A percentile compares a stretch with the other conserved stretches of the same genome.
These are phyloP conservation scores for Crithidia sp. DNA, from an alignment of 208 protist genomes.

Conservation along the genomic window DNA sequence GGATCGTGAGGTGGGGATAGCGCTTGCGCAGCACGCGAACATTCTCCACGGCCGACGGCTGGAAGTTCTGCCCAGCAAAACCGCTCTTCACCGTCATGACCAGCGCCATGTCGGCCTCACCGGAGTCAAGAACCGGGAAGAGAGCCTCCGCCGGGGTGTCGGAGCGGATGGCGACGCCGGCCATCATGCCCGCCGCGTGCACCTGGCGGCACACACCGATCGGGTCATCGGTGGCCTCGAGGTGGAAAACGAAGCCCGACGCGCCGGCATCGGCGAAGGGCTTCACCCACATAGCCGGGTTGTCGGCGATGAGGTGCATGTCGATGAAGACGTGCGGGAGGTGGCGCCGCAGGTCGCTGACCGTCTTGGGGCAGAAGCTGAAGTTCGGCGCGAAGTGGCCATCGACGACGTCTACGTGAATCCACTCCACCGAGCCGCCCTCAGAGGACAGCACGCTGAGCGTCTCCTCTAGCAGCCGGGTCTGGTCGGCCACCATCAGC, in stretches of 20 bases:
- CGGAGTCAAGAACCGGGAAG: constrained; percentile 65
- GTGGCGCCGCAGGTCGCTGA: constrained; percentile 86
- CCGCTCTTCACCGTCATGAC: constrained; percentile 99
- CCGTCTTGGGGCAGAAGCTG: constrained; percentile 93
- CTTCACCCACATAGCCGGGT: constrained; percentile 88
- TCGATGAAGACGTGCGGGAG: constrained; percentile 91
- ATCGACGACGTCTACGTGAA: constrained; percentile 98
- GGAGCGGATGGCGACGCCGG: constrained; percentile 95
- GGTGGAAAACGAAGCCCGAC: constrained; percentile 92
- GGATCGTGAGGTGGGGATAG: constrained; percentile 94
- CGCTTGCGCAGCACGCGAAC: constrained; percentile 80
- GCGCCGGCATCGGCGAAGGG: constrained; percentile 87
- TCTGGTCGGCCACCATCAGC: constrained; percentile 90
- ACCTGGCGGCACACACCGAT: constrained; percentile 73
- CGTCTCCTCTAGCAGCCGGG: constrained; percentile 76
- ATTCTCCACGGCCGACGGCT: constrained; percentile 97
- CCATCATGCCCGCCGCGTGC: constrained; percentile 78
- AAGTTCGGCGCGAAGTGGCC: constrained; percentile 98
- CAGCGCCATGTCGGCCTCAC: constrained; percentile 96
- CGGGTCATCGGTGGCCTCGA: constrained; percentile 79
- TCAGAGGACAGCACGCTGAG: constrained; percentile 72
- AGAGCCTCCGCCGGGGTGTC: constrained; percentile 72
- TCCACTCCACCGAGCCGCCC: constrained; percentile 89
- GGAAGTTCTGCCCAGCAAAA: constrained; percentile 99
- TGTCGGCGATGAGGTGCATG: constrained; percentile 95